A percentile compares a stretch with the other conserved stretches of the same genome.
phyloP scores from a whole-genome alignment of 345 rosid genomes.

The Lumnitzera littorea region DNA sequence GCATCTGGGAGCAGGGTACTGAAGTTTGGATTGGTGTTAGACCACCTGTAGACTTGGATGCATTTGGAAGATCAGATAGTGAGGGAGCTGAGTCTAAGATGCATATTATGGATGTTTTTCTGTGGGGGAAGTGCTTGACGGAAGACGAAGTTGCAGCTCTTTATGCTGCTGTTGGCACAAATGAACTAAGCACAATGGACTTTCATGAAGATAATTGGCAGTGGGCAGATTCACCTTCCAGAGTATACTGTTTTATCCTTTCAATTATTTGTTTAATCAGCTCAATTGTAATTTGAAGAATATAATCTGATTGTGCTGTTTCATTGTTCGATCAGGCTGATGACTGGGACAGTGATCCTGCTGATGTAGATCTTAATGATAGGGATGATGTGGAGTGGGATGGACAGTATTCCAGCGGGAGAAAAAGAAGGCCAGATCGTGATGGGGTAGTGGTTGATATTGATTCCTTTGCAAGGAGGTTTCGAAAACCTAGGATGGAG shows the following conservation, averaged over 20 bases:
- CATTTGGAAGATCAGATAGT: conserved; percentile 98
- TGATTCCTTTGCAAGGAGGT: conserved; percentile 89
- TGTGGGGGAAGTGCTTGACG: conserved; percentile 95
- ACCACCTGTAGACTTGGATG: conserved; percentile 91
- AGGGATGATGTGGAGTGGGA: conserved; percentile 99
- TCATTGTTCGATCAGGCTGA: conserved; percentile 54
- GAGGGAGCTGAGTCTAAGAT: conserved; percentile 98
- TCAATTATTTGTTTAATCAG: background rate
- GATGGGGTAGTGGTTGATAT: conserved; percentile 57
- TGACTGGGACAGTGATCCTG: conserved; percentile 99
- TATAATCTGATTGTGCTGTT: background rate
- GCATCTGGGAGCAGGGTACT: conserved; percentile 88
- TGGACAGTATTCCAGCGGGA: conserved; percentile 96
- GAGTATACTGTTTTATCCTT: conserved; percentile 43
- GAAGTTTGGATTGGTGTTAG: conserved; percentile 92
- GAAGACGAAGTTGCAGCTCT: conserved; percentile 90
- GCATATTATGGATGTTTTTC: conserved; percentile 99
- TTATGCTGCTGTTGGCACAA: conserved; percentile 64
- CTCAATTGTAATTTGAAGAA: no score
- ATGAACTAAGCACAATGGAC: conserved; percentile 71
- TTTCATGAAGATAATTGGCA: conserved; percentile 92
- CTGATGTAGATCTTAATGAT: conserved; percentile 92
- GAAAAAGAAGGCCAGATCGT: conserved; percentile 84
- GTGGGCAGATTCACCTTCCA: conserved; percentile 94
- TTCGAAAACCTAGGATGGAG: conserved; percentile 91